These are phyloP conservation scores for Stachybotrys chlorohalonatus DNA, from an alignment of 2,329 filamentous ascomycete genomes.

Conservation along the genomic window DNA sequence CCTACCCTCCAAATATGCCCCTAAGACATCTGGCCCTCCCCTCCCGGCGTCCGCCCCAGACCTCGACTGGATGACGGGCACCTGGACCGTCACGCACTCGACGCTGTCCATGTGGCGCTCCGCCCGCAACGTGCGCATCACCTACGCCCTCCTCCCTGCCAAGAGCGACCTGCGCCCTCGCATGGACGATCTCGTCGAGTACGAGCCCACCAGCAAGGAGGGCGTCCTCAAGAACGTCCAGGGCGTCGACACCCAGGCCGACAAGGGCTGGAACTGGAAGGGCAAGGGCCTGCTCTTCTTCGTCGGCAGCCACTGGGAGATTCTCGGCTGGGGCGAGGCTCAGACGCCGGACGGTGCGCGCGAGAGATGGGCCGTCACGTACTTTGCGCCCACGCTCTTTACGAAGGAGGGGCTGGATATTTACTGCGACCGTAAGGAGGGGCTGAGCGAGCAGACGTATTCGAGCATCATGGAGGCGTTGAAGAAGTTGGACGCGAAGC, in stretches of 20 bases:
- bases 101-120: constrained; percentile 74
- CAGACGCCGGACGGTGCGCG: constrained; percentile 24
- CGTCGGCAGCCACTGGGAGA: constrained; percentile 70
- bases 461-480: constrained; percentile 46
- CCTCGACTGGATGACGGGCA: constrained; percentile 52
- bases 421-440: constrained; percentile 56
- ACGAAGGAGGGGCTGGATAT: constrained; percentile 76
- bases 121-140: constrained; percentile 72
- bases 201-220: constrained; percentile 44
- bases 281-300: constrained; percentile 68
- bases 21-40: constrained; percentile 12
- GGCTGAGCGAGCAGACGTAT: constrained; percentile 49
- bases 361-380: constrained; percentile 70
- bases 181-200: constrained; percentile 66
- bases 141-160: constrained; percentile 50
- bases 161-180: constrained; percentile 29
- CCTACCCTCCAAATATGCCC: constrained; percentile 39
- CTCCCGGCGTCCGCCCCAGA: constrained; percentile 32
- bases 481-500: constrained; percentile 35
- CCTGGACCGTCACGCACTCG: constrained; percentile 68
- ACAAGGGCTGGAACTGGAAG: constrained; percentile 61
- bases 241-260: constrained; percentile 50
- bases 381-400: constrained; percentile 76
- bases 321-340: constrained; percentile 63
- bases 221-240: constrained; percentile 49